phyloP scores from a whole-genome alignment of 345 rosid genomes.

The Sisymbrium altissimum region DNA sequence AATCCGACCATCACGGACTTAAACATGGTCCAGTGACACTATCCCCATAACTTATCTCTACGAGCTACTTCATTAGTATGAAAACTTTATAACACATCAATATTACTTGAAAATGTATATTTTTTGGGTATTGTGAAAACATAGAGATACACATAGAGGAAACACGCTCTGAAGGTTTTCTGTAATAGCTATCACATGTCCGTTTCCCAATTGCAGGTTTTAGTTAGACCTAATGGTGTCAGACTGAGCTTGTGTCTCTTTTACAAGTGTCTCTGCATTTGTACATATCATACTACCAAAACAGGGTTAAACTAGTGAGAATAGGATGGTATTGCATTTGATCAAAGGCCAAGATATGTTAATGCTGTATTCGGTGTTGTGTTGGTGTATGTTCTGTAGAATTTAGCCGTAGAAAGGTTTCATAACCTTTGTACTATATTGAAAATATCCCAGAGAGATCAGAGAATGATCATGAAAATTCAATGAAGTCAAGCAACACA shows the following conservation, averaged over 20 bases:
- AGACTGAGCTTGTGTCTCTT: neutral
- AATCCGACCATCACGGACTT: slow-evolving; percentile 36
- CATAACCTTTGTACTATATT: neutral
- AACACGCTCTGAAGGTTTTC: neutral
- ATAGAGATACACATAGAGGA: neutral
- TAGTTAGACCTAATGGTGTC: slow-evolving; percentile 3
- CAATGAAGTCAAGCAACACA: neutral
- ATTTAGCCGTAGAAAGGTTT: neutral
- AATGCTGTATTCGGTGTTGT: neutral
- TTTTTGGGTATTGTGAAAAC: neutral
- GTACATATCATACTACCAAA: neutral
- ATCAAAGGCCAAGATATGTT: neutral
- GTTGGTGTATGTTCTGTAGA: neutral
- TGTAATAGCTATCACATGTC: neutral
- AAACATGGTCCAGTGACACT: slow-evolving; percentile 23
- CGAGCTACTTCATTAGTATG: neutral
- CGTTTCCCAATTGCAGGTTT: slow-evolving; percentile 1
- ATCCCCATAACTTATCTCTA: slow-evolving; percentile 11
- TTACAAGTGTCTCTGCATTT: slow-evolving; percentile 6
- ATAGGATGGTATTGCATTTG: neutral
- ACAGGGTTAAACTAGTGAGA: neutral
- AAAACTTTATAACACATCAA: neutral
- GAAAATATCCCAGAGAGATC: neutral
- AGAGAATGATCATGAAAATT: neutral
- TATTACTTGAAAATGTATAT: neutral